phyloP scores from a whole-genome alignment of 2,329 filamentous ascomycete genomes.

The Lasiodiplodia citricola region DNA sequence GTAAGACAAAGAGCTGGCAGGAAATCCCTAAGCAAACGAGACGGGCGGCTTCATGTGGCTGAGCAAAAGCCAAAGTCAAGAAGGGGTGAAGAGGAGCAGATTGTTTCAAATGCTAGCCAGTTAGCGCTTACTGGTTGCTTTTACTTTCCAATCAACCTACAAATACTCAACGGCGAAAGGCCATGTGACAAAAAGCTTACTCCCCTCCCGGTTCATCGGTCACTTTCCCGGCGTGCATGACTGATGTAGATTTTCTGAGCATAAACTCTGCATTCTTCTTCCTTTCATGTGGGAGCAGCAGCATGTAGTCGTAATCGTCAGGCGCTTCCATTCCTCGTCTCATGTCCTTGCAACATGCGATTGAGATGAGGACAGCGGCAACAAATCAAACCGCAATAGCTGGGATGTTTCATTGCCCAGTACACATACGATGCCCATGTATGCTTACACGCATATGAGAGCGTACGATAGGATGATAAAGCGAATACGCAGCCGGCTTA shows the following conservation, averaged over 20 bases:
- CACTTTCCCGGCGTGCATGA: background rate
- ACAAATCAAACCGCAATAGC: background rate
- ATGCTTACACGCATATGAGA: constrained; percentile 10
- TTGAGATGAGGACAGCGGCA: background rate
- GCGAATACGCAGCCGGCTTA: constrained; percentile 4
- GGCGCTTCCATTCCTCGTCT: background rate
- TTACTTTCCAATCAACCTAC: background rate
- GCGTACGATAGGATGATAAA: background rate
- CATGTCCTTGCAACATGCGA: background rate
- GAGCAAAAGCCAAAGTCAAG: background rate
- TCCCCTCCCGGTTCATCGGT: background rate
- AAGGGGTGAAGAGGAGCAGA: background rate
- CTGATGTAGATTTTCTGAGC: background rate
- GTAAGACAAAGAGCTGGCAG: background rate
- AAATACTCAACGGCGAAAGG: background rate
- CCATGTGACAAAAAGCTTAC: background rate
- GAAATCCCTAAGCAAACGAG: background rate
- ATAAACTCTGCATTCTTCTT: background rate
- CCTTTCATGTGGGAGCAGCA: background rate
- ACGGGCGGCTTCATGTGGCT: background rate
- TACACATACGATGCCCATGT: background rate
- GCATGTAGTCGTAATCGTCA: background rate
- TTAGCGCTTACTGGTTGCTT: background rate
- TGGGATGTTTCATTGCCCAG: background rate
- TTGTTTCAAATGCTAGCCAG: background rate